A percentile compares a stretch with the other conserved stretches of the same genome.
phyloP scores from a whole-genome alignment of 441 rosid species.

The Hura crepitans region DNA sequence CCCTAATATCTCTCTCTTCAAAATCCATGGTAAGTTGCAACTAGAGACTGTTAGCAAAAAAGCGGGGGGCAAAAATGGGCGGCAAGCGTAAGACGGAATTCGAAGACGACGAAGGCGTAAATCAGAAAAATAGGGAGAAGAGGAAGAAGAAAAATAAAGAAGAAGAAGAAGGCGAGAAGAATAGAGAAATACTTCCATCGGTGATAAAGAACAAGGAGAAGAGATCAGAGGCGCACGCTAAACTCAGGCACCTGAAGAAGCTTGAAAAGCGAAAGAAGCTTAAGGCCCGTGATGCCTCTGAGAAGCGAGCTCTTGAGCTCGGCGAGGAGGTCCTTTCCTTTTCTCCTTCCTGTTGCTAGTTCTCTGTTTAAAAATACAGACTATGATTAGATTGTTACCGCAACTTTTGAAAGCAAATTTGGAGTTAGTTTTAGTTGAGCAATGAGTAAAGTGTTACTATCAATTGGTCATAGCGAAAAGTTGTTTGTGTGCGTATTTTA shows the following conservation, averaged over 20 bases:
- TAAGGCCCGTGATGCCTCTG: constrained; percentile 70
- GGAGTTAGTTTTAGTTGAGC: background rate
- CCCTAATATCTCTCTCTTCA: constrained; percentile 8
- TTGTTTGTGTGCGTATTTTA: background rate
- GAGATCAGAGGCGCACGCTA: constrained; percentile 68
- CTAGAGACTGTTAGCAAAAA: background rate
- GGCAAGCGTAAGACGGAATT: constrained; percentile 31
- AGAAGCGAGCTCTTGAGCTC: constrained; percentile 74
- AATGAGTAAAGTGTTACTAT: background rate
- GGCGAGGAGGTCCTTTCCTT: constrained; percentile 69
- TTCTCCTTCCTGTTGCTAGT: background rate
- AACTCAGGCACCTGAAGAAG: constrained; percentile 76
- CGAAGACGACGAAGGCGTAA: constrained; percentile 18
- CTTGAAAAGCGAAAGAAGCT: constrained; percentile 76
- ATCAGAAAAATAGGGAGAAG: constrained; percentile 10
- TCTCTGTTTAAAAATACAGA: too few relatives aligned
- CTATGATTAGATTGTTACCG: background rate
- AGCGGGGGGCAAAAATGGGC: constrained; percentile 30
- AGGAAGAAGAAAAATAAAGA: background rate
- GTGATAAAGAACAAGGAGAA: constrained; percentile 89
- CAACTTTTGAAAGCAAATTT: background rate
- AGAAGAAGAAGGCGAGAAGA: constrained; percentile 25
- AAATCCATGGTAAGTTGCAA: background rate
- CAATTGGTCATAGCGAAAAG: background rate
- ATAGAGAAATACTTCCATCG: constrained; percentile 63